Evolutionary conservation across 352 stramenopile species (phyloP).

Genomic region (Paralagenidium karlingii): DNA sequence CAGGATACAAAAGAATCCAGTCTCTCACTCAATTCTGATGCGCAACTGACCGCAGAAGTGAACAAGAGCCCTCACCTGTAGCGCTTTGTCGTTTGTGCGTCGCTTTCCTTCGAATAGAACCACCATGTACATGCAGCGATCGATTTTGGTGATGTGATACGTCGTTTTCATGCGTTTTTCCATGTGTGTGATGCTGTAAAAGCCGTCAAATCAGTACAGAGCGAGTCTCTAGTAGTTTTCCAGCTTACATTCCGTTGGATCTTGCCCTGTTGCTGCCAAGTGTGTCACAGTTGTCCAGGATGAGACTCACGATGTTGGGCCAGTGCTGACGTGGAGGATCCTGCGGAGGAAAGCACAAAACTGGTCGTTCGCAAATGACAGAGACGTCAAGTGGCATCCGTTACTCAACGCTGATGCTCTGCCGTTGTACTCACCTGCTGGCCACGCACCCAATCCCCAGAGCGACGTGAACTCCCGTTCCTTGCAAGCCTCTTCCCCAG

Average conservation of each 20-base stretch:
- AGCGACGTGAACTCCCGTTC: conserved; percentile 59
- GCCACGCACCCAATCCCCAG: conserved; percentile 70
- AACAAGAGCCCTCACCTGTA: conserved; percentile 25
- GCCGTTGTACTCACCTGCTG: conserved; percentile 11
- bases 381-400: conserved; percentile 48
- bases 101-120: conserved; percentile 57
- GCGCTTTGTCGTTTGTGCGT: conserved; percentile 49
- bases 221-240: too few species aligned
- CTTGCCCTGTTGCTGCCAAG: conserved; percentile 7
- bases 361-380: conserved; percentile 64
- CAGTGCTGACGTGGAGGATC: conserved; percentile 57
- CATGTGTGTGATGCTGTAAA: conserved; percentile 36
- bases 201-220: not conserved
- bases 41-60: too few species aligned
- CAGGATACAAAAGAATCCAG: not conserved
- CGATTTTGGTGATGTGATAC: conserved; percentile 67
- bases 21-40: not conserved
- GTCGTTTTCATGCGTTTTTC: conserved; percentile 51
- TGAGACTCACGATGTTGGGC: conserved; percentile 79
- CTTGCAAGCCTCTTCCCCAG: conserved; percentile 5
- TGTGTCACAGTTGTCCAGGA: conserved; percentile 65
- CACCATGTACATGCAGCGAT: conserved; percentile 63
- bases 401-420: not conserved
- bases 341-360: conserved; percentile 68
- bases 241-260: too few species aligned